Percentiles rank a stretch among this genome's conserved stretches.
phyloP scores from a whole-genome alignment of 2,329 filamentous ascomycete species.

The Colletotrichum zoysiae region DNA sequence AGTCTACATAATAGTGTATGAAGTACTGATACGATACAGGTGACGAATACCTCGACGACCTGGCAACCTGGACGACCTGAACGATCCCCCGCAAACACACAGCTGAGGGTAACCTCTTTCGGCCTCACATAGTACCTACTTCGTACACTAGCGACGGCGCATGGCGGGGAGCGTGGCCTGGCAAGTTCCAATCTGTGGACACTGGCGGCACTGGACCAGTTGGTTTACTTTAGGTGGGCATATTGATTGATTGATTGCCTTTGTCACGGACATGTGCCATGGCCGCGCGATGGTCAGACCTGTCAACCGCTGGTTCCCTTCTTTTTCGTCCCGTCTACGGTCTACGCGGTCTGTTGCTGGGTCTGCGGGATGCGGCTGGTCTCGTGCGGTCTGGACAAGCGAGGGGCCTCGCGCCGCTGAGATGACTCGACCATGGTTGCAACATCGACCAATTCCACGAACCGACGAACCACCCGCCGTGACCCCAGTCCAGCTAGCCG shows the following conservation, averaged over 20 bases:
- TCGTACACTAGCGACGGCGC: constrained; percentile 19
- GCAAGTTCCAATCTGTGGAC: constrained; percentile 1
- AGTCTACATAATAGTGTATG: too few species aligned
- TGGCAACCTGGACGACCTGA: not conserved
- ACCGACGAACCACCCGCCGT: constrained; percentile 6
- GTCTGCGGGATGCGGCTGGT: constrained; percentile 11
- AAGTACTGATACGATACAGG: too few species aligned
- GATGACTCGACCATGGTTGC: constrained; percentile 10
- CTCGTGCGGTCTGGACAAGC: constrained; percentile 30
- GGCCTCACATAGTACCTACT: not conserved
- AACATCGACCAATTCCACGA: not conserved
- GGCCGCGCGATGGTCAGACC: constrained; percentile 12
- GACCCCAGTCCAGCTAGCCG: constrained; percentile 2
- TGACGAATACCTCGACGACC: not conserved
- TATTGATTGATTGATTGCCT: too few species aligned
- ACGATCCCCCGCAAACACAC: constrained; percentile 36
- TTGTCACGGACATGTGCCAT: constrained; percentile 18
- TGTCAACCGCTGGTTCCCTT: constrained; percentile 20
- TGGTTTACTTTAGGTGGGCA: too few species aligned
- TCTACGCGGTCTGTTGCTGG: not conserved
- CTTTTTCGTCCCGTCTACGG: constrained; percentile 27
- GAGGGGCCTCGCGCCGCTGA: constrained; percentile 19
- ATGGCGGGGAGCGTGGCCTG: constrained; percentile 20
- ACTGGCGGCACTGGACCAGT: too few species aligned
- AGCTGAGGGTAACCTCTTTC: constrained; percentile 23